These are phyloP conservation scores for Avena eriantha DNA, from an alignment of 176 grass and related monocot genomes.

Conservation along the genomic window DNA sequence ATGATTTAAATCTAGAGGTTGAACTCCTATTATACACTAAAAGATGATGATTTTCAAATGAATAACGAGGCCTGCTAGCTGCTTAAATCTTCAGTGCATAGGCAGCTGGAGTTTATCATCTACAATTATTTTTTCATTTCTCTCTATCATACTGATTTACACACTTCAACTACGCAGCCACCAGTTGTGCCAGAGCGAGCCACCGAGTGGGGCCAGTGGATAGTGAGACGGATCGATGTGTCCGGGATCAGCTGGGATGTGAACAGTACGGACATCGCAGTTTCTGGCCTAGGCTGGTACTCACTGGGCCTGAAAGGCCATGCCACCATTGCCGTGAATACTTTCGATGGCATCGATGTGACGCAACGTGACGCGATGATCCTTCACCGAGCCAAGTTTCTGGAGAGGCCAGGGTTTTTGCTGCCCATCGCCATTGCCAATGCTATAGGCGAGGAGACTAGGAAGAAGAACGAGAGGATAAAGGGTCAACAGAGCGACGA, in stretches of 20 bases:
- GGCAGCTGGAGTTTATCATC: conserved; percentile 35
- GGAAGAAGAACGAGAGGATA: conserved; percentile 59
- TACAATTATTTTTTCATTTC: conserved; percentile 11
- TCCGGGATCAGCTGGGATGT: conserved; percentile 82
- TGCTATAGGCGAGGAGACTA: conserved; percentile 74
- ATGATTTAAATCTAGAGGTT: not conserved
- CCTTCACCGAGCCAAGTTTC: conserved; percentile 75
- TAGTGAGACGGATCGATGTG: conserved; percentile 56
- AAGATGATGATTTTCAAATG: conserved; percentile 3
- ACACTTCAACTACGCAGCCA: conserved; percentile 57
- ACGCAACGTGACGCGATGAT: conserved; percentile 80
- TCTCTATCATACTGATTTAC: conserved; percentile 43
- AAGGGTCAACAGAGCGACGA: conserved; percentile 40
- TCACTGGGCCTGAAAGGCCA: conserved; percentile 81
- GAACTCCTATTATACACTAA: conserved; percentile 8
- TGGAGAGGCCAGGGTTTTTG: conserved; percentile 83
- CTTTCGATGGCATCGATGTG: conserved; percentile 76
- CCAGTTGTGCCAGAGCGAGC: conserved; percentile 63
- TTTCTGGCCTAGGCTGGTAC: conserved; percentile 85
- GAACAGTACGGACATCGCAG: conserved; percentile 74
- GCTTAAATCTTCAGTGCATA: conserved; percentile 10
- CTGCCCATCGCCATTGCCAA: conserved; percentile 80
- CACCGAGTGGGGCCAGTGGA: conserved; percentile 72
- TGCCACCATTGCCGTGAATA: conserved; percentile 70
- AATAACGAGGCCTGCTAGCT: not conserved